Base-by-base conservation (phyloP, 2,329 filamentous ascomycete genomes). In the Fusarium liriodendri region DNA sequence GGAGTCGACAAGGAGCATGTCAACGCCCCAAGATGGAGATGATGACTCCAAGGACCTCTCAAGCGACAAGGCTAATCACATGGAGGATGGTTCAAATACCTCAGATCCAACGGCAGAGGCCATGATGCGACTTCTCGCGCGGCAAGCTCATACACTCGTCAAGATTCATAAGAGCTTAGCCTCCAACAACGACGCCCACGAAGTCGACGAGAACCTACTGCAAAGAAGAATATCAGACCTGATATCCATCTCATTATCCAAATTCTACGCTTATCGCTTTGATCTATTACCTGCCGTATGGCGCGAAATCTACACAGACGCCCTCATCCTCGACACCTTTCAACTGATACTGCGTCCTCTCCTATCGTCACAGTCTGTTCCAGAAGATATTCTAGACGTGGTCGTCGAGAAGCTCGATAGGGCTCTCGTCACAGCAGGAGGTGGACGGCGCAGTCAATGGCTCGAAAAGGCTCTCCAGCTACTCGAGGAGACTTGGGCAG, bases 371-470 rank as follows among this genome's bases (percentile, higher is more conserved):
- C 58, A 33, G 4, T 55, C 52, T 13, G 68, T 73, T 2, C 65
- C 74, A 8, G 74, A 77, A 32, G 59, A 64, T 10, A 62, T 70
- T 4, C 79, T 95, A 5, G 86, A 89, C 37, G 81, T 86, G 2
- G 85, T 93, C 2, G 88, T 97, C 37, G 87, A 87, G 62, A 83
- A 87, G 1, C 86, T 98, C 2, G 95, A 98, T 77, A 90, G 91
- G 80, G 92, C 93, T 0, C 82, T 97, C 52, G 94, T 97, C 54
- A 88, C 95, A 63, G 90, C 94, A 0, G 94, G 93, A 1, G 92
- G 89, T 0, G 89, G 89, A 2, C 85, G 88, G 0, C 72, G 80
- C 33, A 67, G 79, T 1, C 85, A 14, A 5, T 89, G 87, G 81
- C 85, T 92, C 54, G 86, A 92, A 66, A 78, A 82, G 47, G 86